Base-by-base conservation (phyloP, 2,329 filamentous ascomycete species). In the Aspergillus phoenicis region DNA sequence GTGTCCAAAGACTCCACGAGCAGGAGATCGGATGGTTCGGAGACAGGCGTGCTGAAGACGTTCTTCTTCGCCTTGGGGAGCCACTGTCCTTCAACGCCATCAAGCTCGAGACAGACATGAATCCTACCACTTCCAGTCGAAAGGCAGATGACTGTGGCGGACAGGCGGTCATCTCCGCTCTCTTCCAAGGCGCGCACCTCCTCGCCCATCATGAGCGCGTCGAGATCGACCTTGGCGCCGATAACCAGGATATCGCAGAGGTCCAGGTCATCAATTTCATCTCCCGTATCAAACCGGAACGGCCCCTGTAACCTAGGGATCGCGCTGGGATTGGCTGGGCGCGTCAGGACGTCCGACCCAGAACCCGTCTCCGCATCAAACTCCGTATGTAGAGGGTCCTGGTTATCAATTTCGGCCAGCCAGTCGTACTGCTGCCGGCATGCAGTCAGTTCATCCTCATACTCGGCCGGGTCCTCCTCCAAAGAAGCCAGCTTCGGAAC, bases 61-160 rank as follows among this genome's bases (percentile, higher is more conserved):
- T 75, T 77, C 53, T 73, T 77, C 55, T 69, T 75, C 17, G 73
- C 72, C 57, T 76, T 78, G 1, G 86, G 86, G 7, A 89, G 79
- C 87, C 87, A 89, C 67, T 86, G 83, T 7, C 84, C 86, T 65
- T 87, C 81, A 2, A 89, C 81, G 0, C 85, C 86, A 54, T 87
- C 83, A 33, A 88, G 71, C 65, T 89, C 85, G 28, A 89, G 78
- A 62, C 83, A 87, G 33, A 88, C 72, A 64, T 87, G 84, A 7
- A 89, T 77, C 58, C 84, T 79, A 48, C 83, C 83, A 22, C 79
- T 81, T 36, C 79, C 81, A 3, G 84, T 87, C 15, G 84, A 79
- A 8, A 89, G 71, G 68, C 84, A 87, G 6, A 89, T 77, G 10
- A 87, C 77, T 3, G 84, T 84, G 28, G 82, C 81, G 3, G 85